Percentiles rank a stretch among this genome's conserved stretches.
Conservation (phyloP, 176 grass and related monocot species). For the Eremochloa ophiuroides region DNA sequence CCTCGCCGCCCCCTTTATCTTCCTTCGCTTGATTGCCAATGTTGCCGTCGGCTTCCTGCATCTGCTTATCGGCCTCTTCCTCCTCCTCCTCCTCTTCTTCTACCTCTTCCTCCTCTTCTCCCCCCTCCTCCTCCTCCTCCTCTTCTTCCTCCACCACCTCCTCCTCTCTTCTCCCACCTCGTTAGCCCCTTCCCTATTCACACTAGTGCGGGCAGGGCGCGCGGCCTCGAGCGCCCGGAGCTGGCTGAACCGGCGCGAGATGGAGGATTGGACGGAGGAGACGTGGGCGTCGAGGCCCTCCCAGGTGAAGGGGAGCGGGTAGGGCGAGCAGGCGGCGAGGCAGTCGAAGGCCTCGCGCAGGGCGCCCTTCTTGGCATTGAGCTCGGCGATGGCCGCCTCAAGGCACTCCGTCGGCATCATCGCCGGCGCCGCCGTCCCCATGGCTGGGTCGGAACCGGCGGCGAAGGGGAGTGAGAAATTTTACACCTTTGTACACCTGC, state of each 20-base stretch:
- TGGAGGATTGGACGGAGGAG: slow-evolving; percentile 36
- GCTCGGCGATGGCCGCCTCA: slow-evolving; percentile 29
- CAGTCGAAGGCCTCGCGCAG: slow-evolving; percentile 42
- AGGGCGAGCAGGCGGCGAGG: slow-evolving; percentile 28
- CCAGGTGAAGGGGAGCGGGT: slow-evolving; percentile 43
- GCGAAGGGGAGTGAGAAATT: no score
- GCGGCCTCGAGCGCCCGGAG: slow-evolving; percentile 29
- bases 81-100: background rate
- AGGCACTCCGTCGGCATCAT: slow-evolving; percentile 13
- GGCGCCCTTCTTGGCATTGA: slow-evolving; percentile 38
- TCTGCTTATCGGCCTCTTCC: background rate
- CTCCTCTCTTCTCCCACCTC: background rate
- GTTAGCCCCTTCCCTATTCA: background rate
- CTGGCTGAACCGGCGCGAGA: slow-evolving; percentile 24
- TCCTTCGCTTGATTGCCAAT: background rate
- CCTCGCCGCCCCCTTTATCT: background rate
- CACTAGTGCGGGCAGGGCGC: background rate
- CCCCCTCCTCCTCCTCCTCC: background rate
- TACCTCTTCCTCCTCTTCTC: background rate
- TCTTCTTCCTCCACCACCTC: background rate
- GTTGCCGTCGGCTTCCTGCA: background rate
- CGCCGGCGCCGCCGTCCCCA: background rate
- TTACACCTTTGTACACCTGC: no score
- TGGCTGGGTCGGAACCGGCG: background rate
- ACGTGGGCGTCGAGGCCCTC: slow-evolving; percentile 42